These are phyloP conservation scores for Penicillium palitans DNA, from an alignment of 2,329 filamentous ascomycete genomes.

Conservation along the genomic window DNA sequence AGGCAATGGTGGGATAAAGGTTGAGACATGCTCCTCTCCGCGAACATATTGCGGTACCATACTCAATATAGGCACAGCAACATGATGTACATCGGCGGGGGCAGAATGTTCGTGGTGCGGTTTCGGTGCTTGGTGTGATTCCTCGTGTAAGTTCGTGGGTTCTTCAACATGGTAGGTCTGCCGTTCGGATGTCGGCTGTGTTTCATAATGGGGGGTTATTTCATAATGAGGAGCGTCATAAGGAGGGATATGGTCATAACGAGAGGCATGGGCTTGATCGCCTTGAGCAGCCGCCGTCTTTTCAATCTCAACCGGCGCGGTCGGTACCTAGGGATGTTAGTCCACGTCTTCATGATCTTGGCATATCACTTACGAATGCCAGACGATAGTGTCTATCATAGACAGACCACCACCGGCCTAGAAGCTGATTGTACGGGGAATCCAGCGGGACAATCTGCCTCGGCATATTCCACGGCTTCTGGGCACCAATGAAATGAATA, in stretches of 20 bases:
- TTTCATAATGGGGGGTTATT: background rate
- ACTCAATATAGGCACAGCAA: conserved; percentile 30
- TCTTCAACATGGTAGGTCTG: conserved; percentile 8
- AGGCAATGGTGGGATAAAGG: conserved; percentile 29
- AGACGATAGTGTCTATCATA: conserved; percentile 81
- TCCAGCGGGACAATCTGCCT: conserved; percentile 37
- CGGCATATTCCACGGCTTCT: conserved; percentile 83
- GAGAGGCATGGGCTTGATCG: background rate
- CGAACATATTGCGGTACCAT: conserved; percentile 48
- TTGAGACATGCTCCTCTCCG: conserved; percentile 45
- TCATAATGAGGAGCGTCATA: background rate
- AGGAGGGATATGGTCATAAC: background rate
- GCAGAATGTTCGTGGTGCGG: background rate
- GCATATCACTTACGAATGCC: conserved; percentile 20
- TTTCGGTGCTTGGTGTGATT: conserved; percentile 6
- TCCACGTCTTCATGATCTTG: background rate
- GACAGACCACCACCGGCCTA: conserved; percentile 88
- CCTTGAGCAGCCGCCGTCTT: background rate
- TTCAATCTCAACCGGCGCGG: background rate
- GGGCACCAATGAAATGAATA: conserved; percentile 89
- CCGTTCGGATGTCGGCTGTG: background rate
- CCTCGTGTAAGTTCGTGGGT: background rate
- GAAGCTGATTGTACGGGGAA: conserved; percentile 73
- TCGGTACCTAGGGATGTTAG: conserved; percentile 5
- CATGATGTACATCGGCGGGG: background rate